Evolutionary conservation across 352 stramenopile species (phyloP).

Genomic region (Globisporangium barbulae): DNA sequence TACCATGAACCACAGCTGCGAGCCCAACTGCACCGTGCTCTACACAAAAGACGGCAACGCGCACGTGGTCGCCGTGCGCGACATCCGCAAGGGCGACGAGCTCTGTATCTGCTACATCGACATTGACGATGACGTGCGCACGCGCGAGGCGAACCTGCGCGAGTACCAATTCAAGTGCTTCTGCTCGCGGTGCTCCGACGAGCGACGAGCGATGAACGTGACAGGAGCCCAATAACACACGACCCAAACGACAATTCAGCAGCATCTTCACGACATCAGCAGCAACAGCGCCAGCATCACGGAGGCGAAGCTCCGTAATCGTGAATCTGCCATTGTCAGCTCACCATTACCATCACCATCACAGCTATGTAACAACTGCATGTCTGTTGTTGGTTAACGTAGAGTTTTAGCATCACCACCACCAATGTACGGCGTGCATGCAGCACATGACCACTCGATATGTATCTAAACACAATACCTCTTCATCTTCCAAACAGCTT

Average conservation of each 20-base stretch:
- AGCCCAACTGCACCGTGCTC: constrained; percentile 90
- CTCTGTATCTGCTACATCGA: constrained; percentile 96
- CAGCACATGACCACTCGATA: not conserved
- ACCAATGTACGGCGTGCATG: not conserved
- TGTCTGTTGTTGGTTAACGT: not conserved
- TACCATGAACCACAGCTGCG: constrained; percentile 97
- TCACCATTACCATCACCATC: not conserved
- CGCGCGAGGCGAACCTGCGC: constrained; percentile 62
- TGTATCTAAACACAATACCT: not conserved
- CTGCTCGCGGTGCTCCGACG: constrained; percentile 52
- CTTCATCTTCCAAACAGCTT: not conserved
- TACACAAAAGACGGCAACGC: constrained; percentile 83
- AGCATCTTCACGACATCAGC: not conserved
- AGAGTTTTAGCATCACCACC: not conserved
- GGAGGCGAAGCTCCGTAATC: constrained; percentile 1
- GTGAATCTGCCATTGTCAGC: not conserved
- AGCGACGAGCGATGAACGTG: constrained; percentile 29
- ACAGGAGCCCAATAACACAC: not conserved
- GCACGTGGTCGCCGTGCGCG: constrained; percentile 72
- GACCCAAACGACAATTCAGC: not conserved
- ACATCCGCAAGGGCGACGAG: constrained; percentile 87
- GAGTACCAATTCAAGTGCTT: constrained; percentile 84
- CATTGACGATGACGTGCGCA: constrained; percentile 61
- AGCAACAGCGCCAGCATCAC: not conserved
- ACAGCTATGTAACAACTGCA: not conserved